Percentiles rank a stretch among this genome's conserved stretches.
phyloP scores from a whole-genome alignment of 257 asterid genomes.

The Ilex aquifolium region DNA sequence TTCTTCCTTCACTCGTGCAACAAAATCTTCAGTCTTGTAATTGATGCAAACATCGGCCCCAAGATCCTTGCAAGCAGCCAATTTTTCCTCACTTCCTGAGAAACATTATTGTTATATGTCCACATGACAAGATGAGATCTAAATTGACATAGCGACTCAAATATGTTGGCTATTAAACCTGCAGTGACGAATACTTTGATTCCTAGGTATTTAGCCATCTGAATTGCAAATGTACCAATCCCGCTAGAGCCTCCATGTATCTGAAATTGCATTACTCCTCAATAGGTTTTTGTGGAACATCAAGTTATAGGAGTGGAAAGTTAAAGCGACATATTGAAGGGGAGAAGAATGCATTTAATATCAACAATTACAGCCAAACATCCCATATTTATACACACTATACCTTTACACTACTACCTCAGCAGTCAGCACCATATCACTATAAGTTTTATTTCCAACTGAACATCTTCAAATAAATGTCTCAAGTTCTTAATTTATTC shows the following conservation, averaged over 20 bases:
- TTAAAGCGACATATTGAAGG: neutral
- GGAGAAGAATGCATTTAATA: neutral
- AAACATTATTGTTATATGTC: neutral
- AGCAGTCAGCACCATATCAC: no score
- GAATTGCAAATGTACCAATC: slow-evolving; percentile 94
- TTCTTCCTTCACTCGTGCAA: slow-evolving; percentile 82
- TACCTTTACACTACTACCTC: no score
- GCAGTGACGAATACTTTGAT: slow-evolving; percentile 82
- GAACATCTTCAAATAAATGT: no score
- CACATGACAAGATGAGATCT: neutral
- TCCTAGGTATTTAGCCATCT: slow-evolving; percentile 73
- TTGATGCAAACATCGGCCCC: slow-evolving; percentile 97
- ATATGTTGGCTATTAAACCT: slow-evolving; percentile 44
- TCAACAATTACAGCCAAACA: no score
- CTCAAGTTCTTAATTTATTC: no score
- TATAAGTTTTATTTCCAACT: no score
- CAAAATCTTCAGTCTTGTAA: slow-evolving; percentile 90
- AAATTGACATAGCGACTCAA: neutral
- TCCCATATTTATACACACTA: no score
- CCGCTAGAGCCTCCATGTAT: slow-evolving; percentile 99
- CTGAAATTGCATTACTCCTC: slow-evolving; percentile 30
- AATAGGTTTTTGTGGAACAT: neutral
- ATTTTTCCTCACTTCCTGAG: slow-evolving; percentile 85
- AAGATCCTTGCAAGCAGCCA: slow-evolving; percentile 84
- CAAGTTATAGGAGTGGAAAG: neutral